Percentiles rank a stretch among this genome's conserved stretches.
Evolutionary conservation across 1,139 yeast species (phyloP).

Genomic region (Yamadazyma spencermartinsiae): DNA sequence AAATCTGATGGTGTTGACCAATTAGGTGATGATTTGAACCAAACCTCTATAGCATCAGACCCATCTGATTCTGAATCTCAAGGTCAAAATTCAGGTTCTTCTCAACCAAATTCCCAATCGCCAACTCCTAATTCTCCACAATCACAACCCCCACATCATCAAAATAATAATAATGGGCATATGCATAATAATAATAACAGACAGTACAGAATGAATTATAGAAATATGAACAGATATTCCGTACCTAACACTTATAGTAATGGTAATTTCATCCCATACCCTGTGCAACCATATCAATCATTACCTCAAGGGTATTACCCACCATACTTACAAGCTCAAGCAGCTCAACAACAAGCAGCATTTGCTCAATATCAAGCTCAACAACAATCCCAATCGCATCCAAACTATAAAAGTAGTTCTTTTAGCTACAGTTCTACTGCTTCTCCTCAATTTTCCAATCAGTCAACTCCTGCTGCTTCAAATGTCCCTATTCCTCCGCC

Average conservation of each 20-base stretch:
- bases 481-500: slow-evolving; percentile 41
- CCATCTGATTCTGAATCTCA: slow-evolving; percentile 5
- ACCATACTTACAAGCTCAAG: slow-evolving; percentile 8
- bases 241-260: slow-evolving; percentile 14
- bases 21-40: slow-evolving; percentile 9
- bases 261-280: slow-evolving; percentile 14
- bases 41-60: slow-evolving; percentile 3
- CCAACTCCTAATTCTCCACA: slow-evolving; percentile 5
- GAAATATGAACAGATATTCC: slow-evolving; percentile 16
- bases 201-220: slow-evolving; percentile 17
- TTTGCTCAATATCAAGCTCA: slow-evolving; percentile 8
- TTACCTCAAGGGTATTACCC: slow-evolving; percentile 16
- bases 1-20: slow-evolving; percentile 7
- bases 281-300: slow-evolving; percentile 16
- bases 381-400: slow-evolving; percentile 11
- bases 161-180: slow-evolving; percentile 5
- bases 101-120: slow-evolving; percentile 1
- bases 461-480: slow-evolving; percentile 24
- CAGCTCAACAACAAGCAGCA: slow-evolving; percentile 6
- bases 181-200: slow-evolving; percentile 14
- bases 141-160: slow-evolving; percentile 1
- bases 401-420: slow-evolving; percentile 1
- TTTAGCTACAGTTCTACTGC: background rate
- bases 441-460: slow-evolving; percentile 2
- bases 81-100: no score